phyloP scores from a whole-genome alignment of 805 yeast species.

The Yarrowia sp. region DNA sequence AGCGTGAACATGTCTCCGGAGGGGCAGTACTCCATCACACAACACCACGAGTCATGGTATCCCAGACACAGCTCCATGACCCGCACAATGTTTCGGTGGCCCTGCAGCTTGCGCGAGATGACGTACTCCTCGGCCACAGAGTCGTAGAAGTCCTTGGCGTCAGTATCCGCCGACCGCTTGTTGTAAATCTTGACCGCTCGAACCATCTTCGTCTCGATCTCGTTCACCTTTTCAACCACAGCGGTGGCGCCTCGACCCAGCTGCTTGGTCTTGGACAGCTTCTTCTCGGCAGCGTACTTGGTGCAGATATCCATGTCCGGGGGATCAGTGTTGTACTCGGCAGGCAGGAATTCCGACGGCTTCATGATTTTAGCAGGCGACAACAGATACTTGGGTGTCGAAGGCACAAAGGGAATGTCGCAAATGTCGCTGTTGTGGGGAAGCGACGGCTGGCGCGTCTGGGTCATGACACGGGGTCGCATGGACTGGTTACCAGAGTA shows the following conservation, averaged over 20 bases:
- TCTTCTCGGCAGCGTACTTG: constrained; percentile 32
- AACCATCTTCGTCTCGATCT: constrained; percentile 38
- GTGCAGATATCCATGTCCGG: constrained; percentile 27
- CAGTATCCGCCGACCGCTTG: constrained; percentile 55
- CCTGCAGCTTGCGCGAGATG: constrained; percentile 69
- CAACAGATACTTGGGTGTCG: constrained; percentile 14
- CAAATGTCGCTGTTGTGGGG: constrained; percentile 27
- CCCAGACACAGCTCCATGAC: constrained; percentile 59
- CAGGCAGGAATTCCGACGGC: constrained; percentile 19
- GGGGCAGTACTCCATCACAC: constrained; percentile 71
- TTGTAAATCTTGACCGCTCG: constrained; percentile 89
- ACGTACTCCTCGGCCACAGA: constrained; percentile 80
- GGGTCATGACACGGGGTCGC: constrained; percentile 23
- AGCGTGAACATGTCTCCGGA: constrained; percentile 81
- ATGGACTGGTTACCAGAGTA: neutral
- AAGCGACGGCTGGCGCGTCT: neutral
- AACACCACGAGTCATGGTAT: constrained; percentile 38
- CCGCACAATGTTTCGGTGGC: constrained; percentile 69
- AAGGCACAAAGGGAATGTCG: constrained; percentile 19
- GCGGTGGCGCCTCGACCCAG: constrained; percentile 42
- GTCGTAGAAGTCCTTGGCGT: constrained; percentile 52
- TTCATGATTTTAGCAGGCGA: constrained; percentile 7
- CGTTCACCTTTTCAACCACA: constrained; percentile 33
- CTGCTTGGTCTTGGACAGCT: constrained; percentile 31
- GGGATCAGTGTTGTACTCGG: constrained; percentile 19